These are phyloP conservation scores for Pycnococcus provasolii DNA, from an alignment of 139 green algal genomes.

Conservation along the genomic window DNA sequence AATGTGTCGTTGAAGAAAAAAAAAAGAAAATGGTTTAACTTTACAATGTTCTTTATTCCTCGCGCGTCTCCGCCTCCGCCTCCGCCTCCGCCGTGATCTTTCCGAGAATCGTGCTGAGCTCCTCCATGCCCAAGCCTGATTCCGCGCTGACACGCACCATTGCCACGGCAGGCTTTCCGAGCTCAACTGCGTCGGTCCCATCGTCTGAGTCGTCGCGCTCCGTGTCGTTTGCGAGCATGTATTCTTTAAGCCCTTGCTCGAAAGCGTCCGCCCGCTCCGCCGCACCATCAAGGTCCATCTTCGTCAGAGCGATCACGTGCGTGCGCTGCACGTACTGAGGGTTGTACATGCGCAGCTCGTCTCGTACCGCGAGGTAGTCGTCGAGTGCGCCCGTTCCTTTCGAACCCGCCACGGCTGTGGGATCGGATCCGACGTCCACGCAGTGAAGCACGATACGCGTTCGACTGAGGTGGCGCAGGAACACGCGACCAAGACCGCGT, in stretches of 20 bases:
- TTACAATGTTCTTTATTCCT: no score
- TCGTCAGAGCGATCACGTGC: constrained; percentile 71
- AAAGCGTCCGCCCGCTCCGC: constrained; percentile 3
- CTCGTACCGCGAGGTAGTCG: constrained; percentile 58
- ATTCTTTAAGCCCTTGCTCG: not conserved
- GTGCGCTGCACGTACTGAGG: constrained; percentile 59
- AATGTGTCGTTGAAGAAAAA: no score
- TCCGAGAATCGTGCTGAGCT: no score
- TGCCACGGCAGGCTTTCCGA: no score
- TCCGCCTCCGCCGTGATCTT: no score
- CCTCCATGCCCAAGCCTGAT: no score
- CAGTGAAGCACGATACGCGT: constrained; percentile 73
- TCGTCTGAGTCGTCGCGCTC: no score
- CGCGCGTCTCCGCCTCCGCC: no score
- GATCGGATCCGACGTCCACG: constrained; percentile 56
- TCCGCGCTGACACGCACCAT: no score
- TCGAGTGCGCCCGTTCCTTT: constrained; percentile 73
- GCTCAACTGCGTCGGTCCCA: no score
- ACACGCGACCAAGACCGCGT: constrained; percentile 83
- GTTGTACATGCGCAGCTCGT: constrained; percentile 87
- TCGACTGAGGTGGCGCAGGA: constrained; percentile 70
- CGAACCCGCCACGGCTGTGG: constrained; percentile 72
- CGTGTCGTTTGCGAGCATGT: no score
- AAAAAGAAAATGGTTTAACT: no score
- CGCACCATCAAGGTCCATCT: constrained; percentile 50